These are phyloP conservation scores for Mortierella sp. DNA, from an alignment of 371 early-diverging fungal species.

Conservation along the genomic window DNA sequence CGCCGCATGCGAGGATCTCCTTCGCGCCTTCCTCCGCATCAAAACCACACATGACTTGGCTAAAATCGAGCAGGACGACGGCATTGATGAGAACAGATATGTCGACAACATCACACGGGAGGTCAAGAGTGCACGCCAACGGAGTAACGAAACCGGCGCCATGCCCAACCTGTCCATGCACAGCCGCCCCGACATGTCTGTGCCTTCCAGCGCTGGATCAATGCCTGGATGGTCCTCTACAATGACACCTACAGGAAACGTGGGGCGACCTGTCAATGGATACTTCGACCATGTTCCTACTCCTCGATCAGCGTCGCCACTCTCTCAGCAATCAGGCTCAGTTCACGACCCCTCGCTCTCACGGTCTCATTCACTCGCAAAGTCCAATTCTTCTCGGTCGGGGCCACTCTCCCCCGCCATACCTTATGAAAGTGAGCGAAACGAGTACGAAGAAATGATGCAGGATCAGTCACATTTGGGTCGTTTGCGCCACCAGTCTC, in stretches of 20 bases:
- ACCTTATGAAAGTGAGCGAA: constrained; percentile 22
- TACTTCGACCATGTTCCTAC: constrained; percentile 36
- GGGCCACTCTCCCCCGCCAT: constrained; percentile 39
- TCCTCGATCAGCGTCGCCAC: constrained; percentile 45
- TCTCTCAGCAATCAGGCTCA: constrained; percentile 25
- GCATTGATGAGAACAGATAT: constrained; percentile 52
- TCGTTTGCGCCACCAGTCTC: constrained; percentile 41
- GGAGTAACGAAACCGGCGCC: constrained; percentile 46
- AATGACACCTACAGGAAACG: constrained; percentile 23
- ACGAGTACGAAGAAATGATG: constrained; percentile 49
- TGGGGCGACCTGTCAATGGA: constrained; percentile 20
- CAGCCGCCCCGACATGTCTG: constrained; percentile 25
- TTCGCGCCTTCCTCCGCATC: constrained; percentile 55
- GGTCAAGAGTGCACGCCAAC: constrained; percentile 50
- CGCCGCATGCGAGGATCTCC: constrained; percentile 53
- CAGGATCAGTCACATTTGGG: constrained; percentile 39
- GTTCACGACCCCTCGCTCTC: constrained; percentile 27
- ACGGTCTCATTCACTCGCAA: constrained; percentile 44
- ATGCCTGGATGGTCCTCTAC: constrained; percentile 33
- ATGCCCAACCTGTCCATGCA: constrained; percentile 33
- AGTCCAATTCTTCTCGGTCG: constrained; percentile 41
- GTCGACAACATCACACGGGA: constrained; percentile 51
- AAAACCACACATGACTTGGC: constrained; percentile 52
- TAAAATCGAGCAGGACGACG: constrained; percentile 53
- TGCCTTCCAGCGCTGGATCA: constrained; percentile 43